Conservation (phyloP, 1,139 yeast genomes). For the Diutina sp. region DNA sequence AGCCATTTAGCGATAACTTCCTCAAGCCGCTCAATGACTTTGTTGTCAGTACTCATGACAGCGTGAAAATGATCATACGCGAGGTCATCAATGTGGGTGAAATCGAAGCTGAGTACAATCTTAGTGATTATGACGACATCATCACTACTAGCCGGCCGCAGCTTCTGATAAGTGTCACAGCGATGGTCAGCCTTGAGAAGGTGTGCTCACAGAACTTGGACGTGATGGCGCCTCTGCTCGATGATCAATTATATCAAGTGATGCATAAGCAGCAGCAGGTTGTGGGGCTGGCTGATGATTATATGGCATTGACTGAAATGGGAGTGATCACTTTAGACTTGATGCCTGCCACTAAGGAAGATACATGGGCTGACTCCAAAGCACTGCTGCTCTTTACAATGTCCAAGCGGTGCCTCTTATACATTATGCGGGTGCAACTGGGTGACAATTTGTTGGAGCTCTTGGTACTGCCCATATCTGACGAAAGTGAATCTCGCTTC, state of each 20-base stretch:
- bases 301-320: conserved; percentile 27
- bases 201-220: conserved; percentile 42
- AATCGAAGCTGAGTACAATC: conserved; percentile 47
- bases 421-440: conserved; percentile 71
- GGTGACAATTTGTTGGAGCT: conserved; percentile 64
- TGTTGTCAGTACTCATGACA: conserved; percentile 36
- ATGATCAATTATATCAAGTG: conserved; percentile 45
- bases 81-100: conserved; percentile 42
- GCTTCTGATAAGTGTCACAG: conserved; percentile 48
- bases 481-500: conserved; percentile 55
- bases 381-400: conserved; percentile 53
- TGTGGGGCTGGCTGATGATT: conserved; percentile 25
- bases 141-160: conserved; percentile 55
- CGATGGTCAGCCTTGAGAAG: conserved; percentile 50
- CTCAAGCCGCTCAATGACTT: conserved; percentile 74
- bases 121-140: conserved; percentile 61
- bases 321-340: conserved; percentile 27
- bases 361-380: conserved; percentile 29
- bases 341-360: conserved; percentile 39
- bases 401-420: conserved; percentile 69
- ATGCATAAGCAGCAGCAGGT: conserved; percentile 22
- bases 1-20: conserved; percentile 59
- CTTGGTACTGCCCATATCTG: conserved; percentile 57
- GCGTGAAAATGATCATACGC: conserved; percentile 29
- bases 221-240: conserved; percentile 31